These are phyloP conservation scores for Xerocomus tenax DNA, from an alignment of 1,284 basidiomycete genomes.

Conservation along the genomic window DNA sequence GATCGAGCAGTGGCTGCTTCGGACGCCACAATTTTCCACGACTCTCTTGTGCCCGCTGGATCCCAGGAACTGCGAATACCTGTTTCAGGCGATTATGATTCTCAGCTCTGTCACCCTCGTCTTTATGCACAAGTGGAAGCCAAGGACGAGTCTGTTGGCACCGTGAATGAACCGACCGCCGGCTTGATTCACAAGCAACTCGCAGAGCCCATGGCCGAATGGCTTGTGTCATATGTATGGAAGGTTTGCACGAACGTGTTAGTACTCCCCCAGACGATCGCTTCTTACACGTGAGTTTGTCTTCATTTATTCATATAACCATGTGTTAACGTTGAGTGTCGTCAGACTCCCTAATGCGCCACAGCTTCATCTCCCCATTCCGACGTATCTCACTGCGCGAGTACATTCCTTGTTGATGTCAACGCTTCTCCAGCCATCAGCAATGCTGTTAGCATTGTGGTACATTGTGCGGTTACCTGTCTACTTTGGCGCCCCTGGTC, in stretches of 20 bases:
- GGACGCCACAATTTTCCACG: slow-evolving; percentile 20
- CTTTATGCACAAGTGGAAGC: slow-evolving; percentile 10
- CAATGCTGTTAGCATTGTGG: slow-evolving; percentile 72
- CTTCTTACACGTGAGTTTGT: slow-evolving; percentile 39
- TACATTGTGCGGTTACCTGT: slow-evolving; percentile 74
- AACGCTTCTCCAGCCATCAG: slow-evolving; percentile 74
- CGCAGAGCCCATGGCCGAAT: slow-evolving; percentile 65
- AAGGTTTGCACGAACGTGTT: slow-evolving; percentile 64
- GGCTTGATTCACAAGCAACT: slow-evolving; percentile 59
- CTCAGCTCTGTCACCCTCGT: slow-evolving; percentile 17
- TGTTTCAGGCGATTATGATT: slow-evolving; percentile 14
- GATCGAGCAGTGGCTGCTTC: slow-evolving; percentile 56
- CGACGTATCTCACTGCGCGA: slow-evolving; percentile 44
- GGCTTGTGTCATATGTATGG: slow-evolving; percentile 72
- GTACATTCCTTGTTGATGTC: slow-evolving; percentile 67
- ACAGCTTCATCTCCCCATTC: slow-evolving; percentile 37
- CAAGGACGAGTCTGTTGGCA: slow-evolving; percentile 14
- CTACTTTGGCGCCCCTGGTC: slow-evolving; percentile 43
- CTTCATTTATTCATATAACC: background rate
- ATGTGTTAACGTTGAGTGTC: slow-evolving; percentile 13
- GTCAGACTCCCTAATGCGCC: slow-evolving; percentile 30
- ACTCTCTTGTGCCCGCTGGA: slow-evolving; percentile 15
- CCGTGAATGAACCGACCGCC: slow-evolving; percentile 31
- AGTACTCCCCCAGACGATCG: slow-evolving; percentile 44
- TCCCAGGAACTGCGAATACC: slow-evolving; percentile 22